Conservation (phyloP, 1,139 yeast genomes). For the Arxiozyma slooffiae region DNA sequence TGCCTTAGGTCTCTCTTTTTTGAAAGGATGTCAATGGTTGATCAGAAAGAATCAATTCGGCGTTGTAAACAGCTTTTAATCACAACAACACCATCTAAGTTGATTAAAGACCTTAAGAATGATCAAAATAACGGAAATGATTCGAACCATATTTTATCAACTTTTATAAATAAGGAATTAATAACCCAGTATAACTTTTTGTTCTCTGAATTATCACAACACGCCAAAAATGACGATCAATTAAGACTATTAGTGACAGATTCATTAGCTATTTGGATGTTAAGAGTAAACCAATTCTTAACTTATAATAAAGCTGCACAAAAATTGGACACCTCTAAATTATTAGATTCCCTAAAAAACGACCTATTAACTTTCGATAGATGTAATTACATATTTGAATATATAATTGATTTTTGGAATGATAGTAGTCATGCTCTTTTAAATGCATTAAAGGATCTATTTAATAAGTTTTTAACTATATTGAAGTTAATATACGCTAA, state of each 20-base stretch:
- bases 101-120: slow-evolving; percentile 6
- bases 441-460: slow-evolving; percentile 54
- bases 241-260: slow-evolving; percentile 44
- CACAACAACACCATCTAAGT: slow-evolving; percentile 9
- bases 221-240: slow-evolving; percentile 10
- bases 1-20: not conserved
- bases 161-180: slow-evolving; percentile 4
- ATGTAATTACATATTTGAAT: slow-evolving; percentile 39
- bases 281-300: slow-evolving; percentile 34
- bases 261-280: slow-evolving; percentile 53
- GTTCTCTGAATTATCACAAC: slow-evolving; percentile 5
- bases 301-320: slow-evolving; percentile 9
- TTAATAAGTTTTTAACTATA: slow-evolving; percentile 42
- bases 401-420: slow-evolving; percentile 58
- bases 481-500: slow-evolving; percentile 25
- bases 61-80: slow-evolving; percentile 3
- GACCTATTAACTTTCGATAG: slow-evolving; percentile 20
- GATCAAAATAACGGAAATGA: not conserved
- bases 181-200: slow-evolving; percentile 5
- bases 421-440: slow-evolving; percentile 63
- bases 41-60: slow-evolving; percentile 6
- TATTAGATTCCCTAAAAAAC: slow-evolving; percentile 14
- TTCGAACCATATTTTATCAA: not conserved
- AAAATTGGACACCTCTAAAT: slow-evolving; percentile 6
- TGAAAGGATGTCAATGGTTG: not conserved